A percentile compares a stretch with the other conserved stretches of the same genome.
These are phyloP conservation scores for Phaeophleospora eucalypticola DNA, from an alignment of 2,329 filamentous ascomycete genomes.

Conservation along the genomic window DNA sequence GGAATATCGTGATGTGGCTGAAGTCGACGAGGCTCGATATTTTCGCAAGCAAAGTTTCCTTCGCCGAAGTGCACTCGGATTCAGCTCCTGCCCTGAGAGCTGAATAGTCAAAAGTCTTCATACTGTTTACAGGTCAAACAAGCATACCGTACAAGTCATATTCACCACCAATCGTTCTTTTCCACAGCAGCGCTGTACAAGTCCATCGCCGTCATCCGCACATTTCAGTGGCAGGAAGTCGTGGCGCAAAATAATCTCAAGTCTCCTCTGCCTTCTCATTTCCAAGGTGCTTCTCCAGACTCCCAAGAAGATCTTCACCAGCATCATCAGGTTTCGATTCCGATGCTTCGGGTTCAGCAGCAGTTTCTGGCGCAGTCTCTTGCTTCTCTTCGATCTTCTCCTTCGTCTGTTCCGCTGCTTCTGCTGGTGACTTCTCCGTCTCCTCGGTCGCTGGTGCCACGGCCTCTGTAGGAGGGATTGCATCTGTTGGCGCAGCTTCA, in stretches of 20 bases:
- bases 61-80: too few species aligned
- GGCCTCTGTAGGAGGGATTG: too few species aligned
- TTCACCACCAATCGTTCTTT: too few species aligned
- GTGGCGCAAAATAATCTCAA: neutral
- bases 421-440: too few species aligned
- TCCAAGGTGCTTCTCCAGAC: slow-evolving; percentile 26
- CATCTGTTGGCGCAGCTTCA: neutral
- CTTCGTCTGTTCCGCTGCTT: too few species aligned
- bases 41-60: too few species aligned
- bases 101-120: too few species aligned
- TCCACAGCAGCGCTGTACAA: too few species aligned
- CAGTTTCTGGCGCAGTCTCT: slow-evolving; percentile 2
- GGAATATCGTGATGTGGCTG: neutral
- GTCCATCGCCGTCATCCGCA: neutral
- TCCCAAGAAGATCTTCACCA: slow-evolving; percentile 29
- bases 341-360: slow-evolving; percentile 2
- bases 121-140: too few species aligned
- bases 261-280: neutral
- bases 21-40: neutral
- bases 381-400: neutral
- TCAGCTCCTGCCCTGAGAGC: too few species aligned
- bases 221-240: neutral
- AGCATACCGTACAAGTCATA: too few species aligned
- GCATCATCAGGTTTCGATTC: slow-evolving; percentile 15
- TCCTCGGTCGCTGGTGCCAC: too few species aligned